Percentiles rank a stretch among this genome's conserved stretches.
These are phyloP conservation scores for Xylaria intraflava DNA, from an alignment of 495 filamentous ascomycete species.

Conservation along the genomic window DNA sequence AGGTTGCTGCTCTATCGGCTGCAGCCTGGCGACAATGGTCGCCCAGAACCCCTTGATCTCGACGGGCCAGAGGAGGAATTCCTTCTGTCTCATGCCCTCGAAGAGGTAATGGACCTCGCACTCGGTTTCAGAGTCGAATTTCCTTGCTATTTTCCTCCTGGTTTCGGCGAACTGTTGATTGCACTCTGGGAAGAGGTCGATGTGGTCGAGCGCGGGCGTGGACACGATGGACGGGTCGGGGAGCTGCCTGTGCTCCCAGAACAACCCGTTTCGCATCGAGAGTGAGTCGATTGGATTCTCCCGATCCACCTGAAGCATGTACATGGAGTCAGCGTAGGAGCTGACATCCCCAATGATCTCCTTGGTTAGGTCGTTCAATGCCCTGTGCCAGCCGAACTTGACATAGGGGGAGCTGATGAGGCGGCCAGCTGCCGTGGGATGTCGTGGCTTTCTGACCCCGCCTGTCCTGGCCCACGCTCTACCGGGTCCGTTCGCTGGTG, in stretches of 20 bases:
- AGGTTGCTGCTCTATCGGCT: background rate
- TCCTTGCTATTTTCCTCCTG: background rate
- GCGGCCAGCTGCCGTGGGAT: slow-evolving; percentile 13
- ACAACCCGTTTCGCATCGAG: slow-evolving; percentile 12
- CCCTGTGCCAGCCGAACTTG: slow-evolving; percentile 21
- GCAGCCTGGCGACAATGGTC: slow-evolving; percentile 12
- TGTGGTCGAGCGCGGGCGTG: slow-evolving; percentile 13
- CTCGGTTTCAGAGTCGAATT: background rate
- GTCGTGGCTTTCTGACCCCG: background rate
- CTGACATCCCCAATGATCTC: slow-evolving; percentile 1
- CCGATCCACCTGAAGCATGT: slow-evolving; percentile 15
- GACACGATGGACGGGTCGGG: slow-evolving; percentile 6
- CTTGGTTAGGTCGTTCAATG: slow-evolving; percentile 8
- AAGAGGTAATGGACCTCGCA: slow-evolving; percentile 13
- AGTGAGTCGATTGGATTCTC: slow-evolving; percentile 1
- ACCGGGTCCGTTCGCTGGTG: background rate
- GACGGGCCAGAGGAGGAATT: slow-evolving; percentile 16
- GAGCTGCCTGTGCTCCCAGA: slow-evolving; percentile 22
- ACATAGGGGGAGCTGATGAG: slow-evolving; percentile 13
- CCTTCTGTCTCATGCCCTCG: slow-evolving; percentile 8
- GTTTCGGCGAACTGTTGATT: slow-evolving; percentile 1
- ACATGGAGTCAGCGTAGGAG: slow-evolving; percentile 12
- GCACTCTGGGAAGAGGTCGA: slow-evolving; percentile 12
- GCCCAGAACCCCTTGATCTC: slow-evolving; percentile 10
- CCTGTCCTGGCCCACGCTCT: background rate